Evolutionary conservation across 352 stramenopile genomes (phyloP), one percentile per base, ranked within the genome.

Genomic region (Phytopythium helicoides): DNA sequence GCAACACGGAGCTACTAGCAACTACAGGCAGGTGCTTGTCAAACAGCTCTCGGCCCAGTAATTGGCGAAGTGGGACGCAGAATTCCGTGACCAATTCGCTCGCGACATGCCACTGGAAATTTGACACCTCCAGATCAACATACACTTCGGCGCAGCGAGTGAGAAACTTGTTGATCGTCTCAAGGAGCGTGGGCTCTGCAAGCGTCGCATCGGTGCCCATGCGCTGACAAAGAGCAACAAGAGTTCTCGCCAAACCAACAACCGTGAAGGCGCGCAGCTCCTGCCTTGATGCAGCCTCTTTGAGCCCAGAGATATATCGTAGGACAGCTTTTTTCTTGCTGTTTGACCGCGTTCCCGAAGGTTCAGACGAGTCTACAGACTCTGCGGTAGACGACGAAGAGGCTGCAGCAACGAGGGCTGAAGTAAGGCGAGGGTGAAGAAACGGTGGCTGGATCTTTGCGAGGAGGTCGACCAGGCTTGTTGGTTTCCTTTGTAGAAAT

Each of bases 61-160:
- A 46, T 1, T 53, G 58, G 14, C 76, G 74, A 19, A 92, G 47
- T 16, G 81, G 81, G 3, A 79, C 62, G 38, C 78, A 89, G 46
- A 89, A 63, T 49, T 89, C 81, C 8, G 67, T 73, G 18, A 92
- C 75, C 19, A 89, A 64, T 44, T 92, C 81, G 44, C 76, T 89
- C 4, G 81, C 81, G 21, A 92, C 62, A 31, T 74, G 62, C 81
- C 81, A 92, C 47, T 92, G 81, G 60, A 87, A 89, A 50, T 92
- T 84, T 3, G 76, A 86, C 6, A 88, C 75, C 58, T 92, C 78
- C 19, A 92, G 57, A 52, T 88, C 74, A 2, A 77, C 71, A 52
- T 92, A 92, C 10, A 89, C 78, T 12, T 73, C 64, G 39, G 73
- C 81, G 60, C 81, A 92, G 11, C 75, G 72, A 19, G 74, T 70